Evolutionary conservation across 768 basidiomycete genomes (phyloP), one percentile per base, ranked within the genome.

Genomic region (Kwoniella sp.): DNA sequence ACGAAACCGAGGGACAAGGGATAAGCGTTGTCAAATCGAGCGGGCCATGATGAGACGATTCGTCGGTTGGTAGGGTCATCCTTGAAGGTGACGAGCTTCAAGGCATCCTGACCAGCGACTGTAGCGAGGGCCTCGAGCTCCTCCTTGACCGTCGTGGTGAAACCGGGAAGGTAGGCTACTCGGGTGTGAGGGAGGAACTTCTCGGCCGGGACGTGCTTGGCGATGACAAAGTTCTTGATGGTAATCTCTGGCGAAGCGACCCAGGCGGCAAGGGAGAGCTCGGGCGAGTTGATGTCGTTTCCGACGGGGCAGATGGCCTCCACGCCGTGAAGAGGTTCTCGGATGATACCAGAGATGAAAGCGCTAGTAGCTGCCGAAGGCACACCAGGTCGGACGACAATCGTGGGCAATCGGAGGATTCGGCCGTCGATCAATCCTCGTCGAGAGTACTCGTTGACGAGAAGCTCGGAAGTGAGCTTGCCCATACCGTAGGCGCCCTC

Each of bases 361-460:
- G 85, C 81, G 13, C 85, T 86, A 2, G 86, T 84, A 0, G 87
- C 86, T 2, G 83, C 83, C 2, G 85, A 81, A 4, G 87, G 86
- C 2, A 81, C 81, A 58, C 86, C 86, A 4, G 86, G 83, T 41
- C 86, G 83, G 52, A 87, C 85, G 57, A 84, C 84, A 65, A 88
- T 84, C 2, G 87, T 87, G 4, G 87, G 87, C 1, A 87, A 82
- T 51, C 86, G 86, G 29, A 88, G 77, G 68, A 87, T 85, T 34
- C 86, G 84, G 22, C 86, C 87, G 68, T 87, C 86, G 48, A 87
- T 75, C 66, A 85, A 86, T 11, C 86, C 86, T 25, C 86, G 81
- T 38, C 87, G 83, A 11, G 85, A 82, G 74, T 85, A 88, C 71
- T 88, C 86, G 80, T 86, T 87, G 58, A 87, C 82, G 57, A 86